Evolutionary conservation across 441 rosid species (phyloP), one percentile per base, ranked within the genome.

Genomic region (Brassica balearica): DNA sequence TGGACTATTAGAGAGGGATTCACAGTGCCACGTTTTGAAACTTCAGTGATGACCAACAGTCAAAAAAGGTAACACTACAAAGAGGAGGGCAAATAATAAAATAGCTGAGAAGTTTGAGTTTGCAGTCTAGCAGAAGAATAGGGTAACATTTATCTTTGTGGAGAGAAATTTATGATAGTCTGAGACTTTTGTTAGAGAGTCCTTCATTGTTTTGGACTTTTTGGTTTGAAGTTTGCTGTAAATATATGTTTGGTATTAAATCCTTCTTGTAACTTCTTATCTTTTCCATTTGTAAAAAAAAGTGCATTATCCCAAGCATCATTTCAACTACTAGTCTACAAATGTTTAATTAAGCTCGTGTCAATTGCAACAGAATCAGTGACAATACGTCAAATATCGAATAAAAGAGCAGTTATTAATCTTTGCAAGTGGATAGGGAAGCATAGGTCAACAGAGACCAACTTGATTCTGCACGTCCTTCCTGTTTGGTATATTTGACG

Each of bases 401-500:
- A 43, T 19, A 65, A 65, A 71, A 53, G 62, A 65, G 29, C 59
- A 6, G 77, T 41, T 63, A 43, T 43, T 65, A 19, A 48, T 20
- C 51, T 46, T 62, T 59, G 73, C 81, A 78, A 78, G 77, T 78
- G 65, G 81, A 67, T 67, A 46, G 36, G 55, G 19, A 72, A 29
- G 38, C 77, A 65, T 77, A 48, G 68, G 77, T 72, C 81, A 78
- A 72, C 60, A 34, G 2, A 59, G n/a, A 78, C 68, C 81, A 72
- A 72, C 81, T 78, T 60, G 64, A 43, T 59, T 71, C 27, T 25
- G 27, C 81, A 78, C 77, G 81, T 72, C 73, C 60, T 66, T 72
- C 22, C 23, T 58, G 22, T 72, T 66, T 72, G 81, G 73, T 59
- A 59, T 66, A 9, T 38, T 77, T 77, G 73, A 64, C 66, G 66